Base-by-base conservation (phyloP, 805 yeast genomes). In the Wickerhamomyces pijperi region DNA sequence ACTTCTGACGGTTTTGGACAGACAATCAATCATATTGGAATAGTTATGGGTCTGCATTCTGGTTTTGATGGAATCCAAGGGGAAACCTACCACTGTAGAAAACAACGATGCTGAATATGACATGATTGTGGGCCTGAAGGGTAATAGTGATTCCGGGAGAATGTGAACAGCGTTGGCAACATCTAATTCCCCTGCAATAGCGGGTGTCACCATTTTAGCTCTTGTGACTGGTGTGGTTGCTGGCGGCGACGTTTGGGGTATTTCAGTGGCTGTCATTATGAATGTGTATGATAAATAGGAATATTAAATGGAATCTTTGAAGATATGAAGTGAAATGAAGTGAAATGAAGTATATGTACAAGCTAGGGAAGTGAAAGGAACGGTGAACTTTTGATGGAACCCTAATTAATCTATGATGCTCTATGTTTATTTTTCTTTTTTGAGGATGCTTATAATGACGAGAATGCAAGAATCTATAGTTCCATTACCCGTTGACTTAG, bases 1-100 rank as follows among this genome's bases (percentile, higher is more conserved):
- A 9, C 63, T 56, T 7, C 54, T 49, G 21, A 74, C 61, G 0
- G 94, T 78, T 35, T 67, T 60, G 28, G 52, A 50, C 16, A 80
- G 61, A 53, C 94, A 83, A 40, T 74, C 75, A 38, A 65, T 55
- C 20, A 78, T 68, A 37, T 73, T 68, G 14, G 62, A 61, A 59
- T 74, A 84, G 39, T 70, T 66, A 46, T 82, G 80, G 0, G 94
- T 81, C 55, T 85, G 95, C 77, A 82, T 78, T 43, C 95, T 65
- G 0, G 94, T 86, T 56, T 85, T 85, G 42, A 86, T 66, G n/a
- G 92, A 80, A 54, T 85, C 95, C 37, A 85, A 58, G 1, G 95
- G 95, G 51, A 78, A 85, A 16, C 92, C 94, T n/a, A 77, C 68
- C 3, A 74, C 63, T 2, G 87, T 79, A 16, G 87, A 69, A 12